Evolutionary conservation across 768 basidiomycete genomes (phyloP).

Genomic region (Boletus fagicola): DNA sequence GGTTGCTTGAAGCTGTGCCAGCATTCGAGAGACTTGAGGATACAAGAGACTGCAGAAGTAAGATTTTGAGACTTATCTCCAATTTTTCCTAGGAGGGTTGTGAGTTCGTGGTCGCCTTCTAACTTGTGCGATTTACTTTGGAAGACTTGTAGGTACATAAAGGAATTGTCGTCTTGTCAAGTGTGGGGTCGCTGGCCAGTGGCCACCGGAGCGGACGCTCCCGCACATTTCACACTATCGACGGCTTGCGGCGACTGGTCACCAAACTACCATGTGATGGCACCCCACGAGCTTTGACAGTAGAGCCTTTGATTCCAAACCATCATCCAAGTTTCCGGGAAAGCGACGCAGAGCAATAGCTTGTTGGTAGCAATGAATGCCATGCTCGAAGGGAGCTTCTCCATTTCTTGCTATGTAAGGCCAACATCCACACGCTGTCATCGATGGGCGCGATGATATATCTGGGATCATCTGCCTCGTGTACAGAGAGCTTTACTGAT

Average conservation of each 20-base stretch:
- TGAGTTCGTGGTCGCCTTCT: not conserved
- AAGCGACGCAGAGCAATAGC: not conserved
- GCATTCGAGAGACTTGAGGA: constrained; percentile 2
- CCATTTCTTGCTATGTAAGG: not conserved
- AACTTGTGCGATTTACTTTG: not conserved
- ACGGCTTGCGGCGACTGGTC: not conserved
- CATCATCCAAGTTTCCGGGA: not conserved
- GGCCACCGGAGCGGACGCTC: too few relatives aligned
- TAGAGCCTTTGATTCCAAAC: not conserved
- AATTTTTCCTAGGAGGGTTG: constrained; percentile 1
- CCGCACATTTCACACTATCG: too few relatives aligned
- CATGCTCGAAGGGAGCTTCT: not conserved
- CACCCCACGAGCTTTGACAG: too few relatives aligned
- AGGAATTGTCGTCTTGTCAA: not conserved
- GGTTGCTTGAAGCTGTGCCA: constrained; percentile 10
- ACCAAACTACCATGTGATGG: not conserved
- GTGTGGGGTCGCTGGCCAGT: too few relatives aligned
- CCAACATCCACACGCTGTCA: not conserved
- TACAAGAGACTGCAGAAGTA: not conserved
- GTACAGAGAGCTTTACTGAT: not conserved
- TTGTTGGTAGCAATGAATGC: not conserved
- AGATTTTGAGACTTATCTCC: constrained; percentile 5
- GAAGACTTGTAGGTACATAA: not conserved
- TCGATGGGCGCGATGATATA: constrained; percentile 10
- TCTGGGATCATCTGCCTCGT: constrained; percentile 24